Base-by-base conservation (phyloP, 2,329 filamentous ascomycete species). In the Parasarocladium wereldwijsianum region DNA sequence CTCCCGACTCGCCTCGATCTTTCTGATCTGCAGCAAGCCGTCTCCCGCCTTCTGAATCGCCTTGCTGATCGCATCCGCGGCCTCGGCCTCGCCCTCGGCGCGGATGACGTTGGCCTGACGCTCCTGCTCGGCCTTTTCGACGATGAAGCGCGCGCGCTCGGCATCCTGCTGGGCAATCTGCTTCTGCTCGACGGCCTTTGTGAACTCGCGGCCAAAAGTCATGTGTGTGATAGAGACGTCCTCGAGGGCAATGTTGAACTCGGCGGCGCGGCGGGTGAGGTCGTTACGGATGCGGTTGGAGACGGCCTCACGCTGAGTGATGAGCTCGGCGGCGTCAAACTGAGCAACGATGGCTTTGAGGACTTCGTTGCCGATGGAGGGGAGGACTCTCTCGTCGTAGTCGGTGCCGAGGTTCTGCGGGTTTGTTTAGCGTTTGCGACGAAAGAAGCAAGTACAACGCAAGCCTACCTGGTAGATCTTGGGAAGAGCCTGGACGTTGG, bases 221-320 rank as follows among this genome's bases (percentile, higher is more conserved):
- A 98, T 98, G 70, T 98, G 90, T 37, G 90, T 98, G 58, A 98
- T 98, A 51, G 84, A 93, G 36, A 98, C 90, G 51, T 98, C 90
- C 61, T 98, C 90, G 32, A 98, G 82, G 17, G 85, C 84, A 51
- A 98, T 98, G 68, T 98, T 93, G 75, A 98, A 98, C 58, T 98
- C 90, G 48, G 77, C 64, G 27, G 90, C 90, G 47, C 90, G 86
- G 63, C 80, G 85, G 51, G 90, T 77, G 29, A 98, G 75, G 54
- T 98, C 90, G 44, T 70, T 69, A 37, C 83, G 85, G 66, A 98
- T 98, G 47, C 86, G 81, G 58, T 94, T 79, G 40, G 79, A 87
- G 46, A 98, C 90, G 40, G 87, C 84, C 64, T 98, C 92, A 56
- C 90, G 81, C 64, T 98, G 90, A 35, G 90, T 98, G 66, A 98